Conservation (phyloP, 1,139 yeast species). For the Yamadazyma spencermartinsiae region DNA sequence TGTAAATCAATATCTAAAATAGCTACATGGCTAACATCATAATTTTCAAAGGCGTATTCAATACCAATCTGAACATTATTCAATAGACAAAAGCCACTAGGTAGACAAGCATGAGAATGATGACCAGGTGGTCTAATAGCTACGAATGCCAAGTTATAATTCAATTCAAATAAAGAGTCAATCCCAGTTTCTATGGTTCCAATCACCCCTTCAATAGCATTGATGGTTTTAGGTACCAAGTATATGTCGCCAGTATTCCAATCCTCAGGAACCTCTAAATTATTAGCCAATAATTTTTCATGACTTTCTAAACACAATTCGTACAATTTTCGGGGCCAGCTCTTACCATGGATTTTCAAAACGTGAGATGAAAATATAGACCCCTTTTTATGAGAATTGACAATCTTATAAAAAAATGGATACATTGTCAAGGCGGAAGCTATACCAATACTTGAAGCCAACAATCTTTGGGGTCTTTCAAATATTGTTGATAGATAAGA, state of each 20-base stretch:
- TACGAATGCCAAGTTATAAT: conserved; percentile 62
- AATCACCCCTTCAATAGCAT: conserved; percentile 76
- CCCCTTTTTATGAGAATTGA: conserved; percentile 48
- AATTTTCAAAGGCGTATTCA: conserved; percentile 68
- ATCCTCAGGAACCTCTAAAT: conserved; percentile 73
- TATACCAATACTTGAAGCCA: conserved; percentile 76
- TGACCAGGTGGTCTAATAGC: conserved; percentile 87
- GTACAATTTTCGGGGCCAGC: conserved; percentile 67
- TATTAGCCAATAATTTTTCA: conserved; percentile 51
- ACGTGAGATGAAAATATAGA: conserved; percentile 62
- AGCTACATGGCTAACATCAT: conserved; percentile 77
- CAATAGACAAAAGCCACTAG: conserved; percentile 84
- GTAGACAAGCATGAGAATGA: conserved; percentile 82
- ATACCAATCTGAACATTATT: conserved; percentile 83
- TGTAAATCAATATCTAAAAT: conserved; percentile 83
- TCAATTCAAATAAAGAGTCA: conserved; percentile 49
- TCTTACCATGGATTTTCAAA: conserved; percentile 67
- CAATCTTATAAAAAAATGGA: conserved; percentile 59
- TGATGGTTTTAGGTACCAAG: conserved; percentile 63
- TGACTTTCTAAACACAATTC: conserved; percentile 62
- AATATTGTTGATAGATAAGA: conserved; percentile 69
- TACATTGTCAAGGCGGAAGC: conserved; percentile 73
- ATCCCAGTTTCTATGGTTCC: conserved; percentile 78
- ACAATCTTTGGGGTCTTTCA: conserved; percentile 78
- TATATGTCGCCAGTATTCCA: conserved; percentile 90